A percentile compares a stretch with the other conserved stretches of the same genome.
Conservation (phyloP, 2,329 filamentous ascomycete genomes). For the Epicoccum sorghinum region DNA sequence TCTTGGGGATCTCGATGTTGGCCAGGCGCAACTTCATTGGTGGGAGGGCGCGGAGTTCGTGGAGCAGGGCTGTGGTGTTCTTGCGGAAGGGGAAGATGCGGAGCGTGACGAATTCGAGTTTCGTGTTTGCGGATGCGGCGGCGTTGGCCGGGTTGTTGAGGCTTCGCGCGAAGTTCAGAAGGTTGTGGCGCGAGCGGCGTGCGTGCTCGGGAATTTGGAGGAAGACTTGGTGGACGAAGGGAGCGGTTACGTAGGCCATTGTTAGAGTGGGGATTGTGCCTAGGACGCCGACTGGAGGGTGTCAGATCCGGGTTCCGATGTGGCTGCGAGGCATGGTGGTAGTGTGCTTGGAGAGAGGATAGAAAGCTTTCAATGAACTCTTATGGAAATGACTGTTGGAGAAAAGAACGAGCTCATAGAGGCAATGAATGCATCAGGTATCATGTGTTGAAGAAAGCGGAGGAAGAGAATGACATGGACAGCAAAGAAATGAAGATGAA, state of each 20-base stretch:
- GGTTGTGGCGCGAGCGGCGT: conserved; percentile 28
- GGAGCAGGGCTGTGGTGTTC: conserved; percentile 35
- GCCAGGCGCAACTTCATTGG: conserved; percentile 35
- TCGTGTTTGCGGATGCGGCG: conserved; percentile 28
- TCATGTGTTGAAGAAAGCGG: too few species aligned
- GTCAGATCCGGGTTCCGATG: conserved; percentile 1
- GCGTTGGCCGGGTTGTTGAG: conserved; percentile 21
- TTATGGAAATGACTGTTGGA: neutral
- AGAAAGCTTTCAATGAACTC: neutral
- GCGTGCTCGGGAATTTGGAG: conserved; percentile 42
- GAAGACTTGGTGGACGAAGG: conserved; percentile 43
- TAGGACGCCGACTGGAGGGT: conserved; percentile 32
- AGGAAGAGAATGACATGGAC: neutral
- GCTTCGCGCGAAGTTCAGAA: conserved; percentile 32
- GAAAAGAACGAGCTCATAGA: too few species aligned
- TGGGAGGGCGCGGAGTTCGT: conserved; percentile 43
- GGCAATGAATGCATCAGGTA: too few species aligned
- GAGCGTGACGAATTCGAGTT: conserved; percentile 44
- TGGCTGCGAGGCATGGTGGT: neutral
- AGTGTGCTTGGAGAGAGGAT: neutral
- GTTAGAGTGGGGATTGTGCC: conserved; percentile 41
- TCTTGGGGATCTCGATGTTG: conserved; percentile 41
- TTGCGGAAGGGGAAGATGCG: conserved; percentile 43
- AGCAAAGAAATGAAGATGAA: neutral
- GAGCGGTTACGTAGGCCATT: conserved; percentile 44